Evolutionary conservation across 495 filamentous ascomycete genomes (phyloP), one percentile per base, ranked within the genome.

Genomic region (Aspergillus nanangensis): DNA sequence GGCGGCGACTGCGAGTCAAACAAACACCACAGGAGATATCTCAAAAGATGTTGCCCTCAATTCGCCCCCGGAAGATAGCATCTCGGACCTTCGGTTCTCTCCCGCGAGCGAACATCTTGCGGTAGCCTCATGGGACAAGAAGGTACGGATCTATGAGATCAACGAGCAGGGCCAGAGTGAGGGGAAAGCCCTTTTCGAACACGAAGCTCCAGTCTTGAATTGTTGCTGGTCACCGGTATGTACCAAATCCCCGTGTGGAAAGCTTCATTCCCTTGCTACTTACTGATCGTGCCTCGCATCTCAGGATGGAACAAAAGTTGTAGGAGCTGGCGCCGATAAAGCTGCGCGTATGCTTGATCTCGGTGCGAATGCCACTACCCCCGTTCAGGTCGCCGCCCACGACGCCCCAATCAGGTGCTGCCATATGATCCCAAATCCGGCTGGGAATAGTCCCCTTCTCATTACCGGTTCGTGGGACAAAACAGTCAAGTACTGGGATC

Each of bases 401-500:
- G 88, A 90, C 48, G 77, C 82, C 35, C 87, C 92, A 2, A 83
- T 97, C 51, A 80, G 82, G 50, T 82, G 75, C 60, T 84, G 86
- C 33, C 82, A 88, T 38, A 91, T 90, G 73, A 84, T 92, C 55
- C 62, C 67, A 44, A 72, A 70, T 45, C 69, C 69, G 19, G 56
- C 74, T 78, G 55, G 74, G 62, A 44, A 77, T 70, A 40, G 70
- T 62, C 44, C 84, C 71, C 52, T 93, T 61, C 74, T 96, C 23
- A 82, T 91, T 19, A 93, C 92, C 1, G 92, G 92, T 27, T 90
- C 86, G 2, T 97, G 92, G 92, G 92, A 97, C 70, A 94, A 93
- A 72, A 93, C 83, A 1, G 71, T 97, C 65, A 95, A 93, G 63
- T 95, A 92, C 70, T 97, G 92, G 92, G 92, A 97, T 62, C 63